Conservation (phyloP, 116 monocot genomes). For the Thalassia testudinum region DNA sequence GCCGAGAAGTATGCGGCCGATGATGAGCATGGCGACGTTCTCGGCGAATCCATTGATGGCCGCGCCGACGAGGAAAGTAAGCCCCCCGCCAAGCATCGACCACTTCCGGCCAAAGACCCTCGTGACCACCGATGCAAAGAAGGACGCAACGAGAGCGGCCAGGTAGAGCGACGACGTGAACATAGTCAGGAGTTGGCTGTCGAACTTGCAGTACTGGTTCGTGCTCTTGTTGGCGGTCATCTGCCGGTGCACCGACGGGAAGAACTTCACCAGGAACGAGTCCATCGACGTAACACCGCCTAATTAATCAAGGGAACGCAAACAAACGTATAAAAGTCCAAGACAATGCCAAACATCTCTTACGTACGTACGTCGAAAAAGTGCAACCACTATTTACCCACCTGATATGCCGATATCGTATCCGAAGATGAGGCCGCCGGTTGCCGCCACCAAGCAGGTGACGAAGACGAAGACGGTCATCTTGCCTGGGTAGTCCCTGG, state of each 20-base stretch:
- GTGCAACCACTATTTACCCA: too few relatives aligned
- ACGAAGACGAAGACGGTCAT: too few relatives aligned
- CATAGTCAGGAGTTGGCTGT: conserved; percentile 30
- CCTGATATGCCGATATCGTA: too few relatives aligned
- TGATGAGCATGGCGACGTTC: conserved; percentile 17
- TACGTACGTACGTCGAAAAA: too few relatives aligned
- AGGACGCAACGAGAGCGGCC: conserved; percentile 13
- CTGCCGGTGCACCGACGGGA: conserved; percentile 44
- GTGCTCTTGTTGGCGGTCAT: conserved; percentile 3
- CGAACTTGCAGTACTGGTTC: conserved; percentile 76
- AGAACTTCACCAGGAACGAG: conserved; percentile 37
- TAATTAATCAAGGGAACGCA: too few relatives aligned
- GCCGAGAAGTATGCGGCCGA: conserved; percentile 14
- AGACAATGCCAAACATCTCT: too few relatives aligned
- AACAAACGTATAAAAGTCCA: too few relatives aligned
- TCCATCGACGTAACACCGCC: conserved; percentile 16
- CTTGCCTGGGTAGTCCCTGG: too few relatives aligned
- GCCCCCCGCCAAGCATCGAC: conserved; percentile 14
- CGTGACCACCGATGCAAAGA: conserved; percentile 11
- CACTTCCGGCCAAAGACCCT: conserved; percentile 16
- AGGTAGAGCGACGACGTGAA: conserved; percentile 21
- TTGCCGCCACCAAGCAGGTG: too few relatives aligned
- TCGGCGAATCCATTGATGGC: conserved; percentile 17
- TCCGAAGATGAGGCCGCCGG: too few relatives aligned
- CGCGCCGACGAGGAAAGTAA: conserved; percentile 14